A percentile compares a stretch with the other conserved stretches of the same genome.
These are phyloP conservation scores for Tylopilus sp. DNA, from an alignment of 768 basidiomycete genomes.

Conservation along the genomic window DNA sequence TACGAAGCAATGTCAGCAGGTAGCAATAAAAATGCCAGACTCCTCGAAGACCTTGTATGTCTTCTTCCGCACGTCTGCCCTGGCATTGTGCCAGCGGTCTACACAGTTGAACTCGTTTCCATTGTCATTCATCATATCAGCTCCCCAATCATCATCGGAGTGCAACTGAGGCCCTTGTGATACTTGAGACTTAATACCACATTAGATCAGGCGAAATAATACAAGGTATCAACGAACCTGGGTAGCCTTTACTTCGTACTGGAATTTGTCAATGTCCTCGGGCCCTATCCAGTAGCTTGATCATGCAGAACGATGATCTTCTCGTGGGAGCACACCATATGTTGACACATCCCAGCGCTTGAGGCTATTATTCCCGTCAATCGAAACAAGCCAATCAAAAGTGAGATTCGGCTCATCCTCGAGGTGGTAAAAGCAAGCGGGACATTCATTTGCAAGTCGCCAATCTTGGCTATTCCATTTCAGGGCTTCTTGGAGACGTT, in stretches of 20 bases:
- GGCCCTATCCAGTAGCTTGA: background rate
- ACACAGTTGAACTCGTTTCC: background rate
- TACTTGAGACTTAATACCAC: too few relatives aligned
- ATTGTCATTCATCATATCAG: background rate
- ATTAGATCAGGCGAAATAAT: too few relatives aligned
- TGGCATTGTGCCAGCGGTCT: background rate
- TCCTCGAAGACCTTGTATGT: background rate
- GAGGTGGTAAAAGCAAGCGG: conserved; percentile 5
- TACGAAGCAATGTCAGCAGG: conserved; percentile 6
- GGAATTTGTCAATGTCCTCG: background rate
- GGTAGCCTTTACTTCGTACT: too few relatives aligned
- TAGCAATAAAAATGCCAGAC: conserved; percentile 1
- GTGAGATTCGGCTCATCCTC: background rate
- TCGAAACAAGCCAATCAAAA: background rate
- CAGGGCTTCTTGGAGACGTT: too few relatives aligned
- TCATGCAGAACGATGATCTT: background rate
- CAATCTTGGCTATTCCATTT: too few relatives aligned
- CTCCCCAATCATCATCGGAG: too few relatives aligned
- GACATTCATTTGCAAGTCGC: background rate
- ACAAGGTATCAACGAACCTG: too few relatives aligned
- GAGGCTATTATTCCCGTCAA: conserved; percentile 6
- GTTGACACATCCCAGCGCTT: too few relatives aligned
- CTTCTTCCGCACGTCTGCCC: background rate
- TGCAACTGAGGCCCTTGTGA: too few relatives aligned
- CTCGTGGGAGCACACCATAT: background rate